Percentiles rank a stretch among this genome's conserved stretches.
These are phyloP conservation scores for Westerdykella aurantiaca DNA, from an alignment of 2,329 filamentous ascomycete species.

Conservation along the genomic window DNA sequence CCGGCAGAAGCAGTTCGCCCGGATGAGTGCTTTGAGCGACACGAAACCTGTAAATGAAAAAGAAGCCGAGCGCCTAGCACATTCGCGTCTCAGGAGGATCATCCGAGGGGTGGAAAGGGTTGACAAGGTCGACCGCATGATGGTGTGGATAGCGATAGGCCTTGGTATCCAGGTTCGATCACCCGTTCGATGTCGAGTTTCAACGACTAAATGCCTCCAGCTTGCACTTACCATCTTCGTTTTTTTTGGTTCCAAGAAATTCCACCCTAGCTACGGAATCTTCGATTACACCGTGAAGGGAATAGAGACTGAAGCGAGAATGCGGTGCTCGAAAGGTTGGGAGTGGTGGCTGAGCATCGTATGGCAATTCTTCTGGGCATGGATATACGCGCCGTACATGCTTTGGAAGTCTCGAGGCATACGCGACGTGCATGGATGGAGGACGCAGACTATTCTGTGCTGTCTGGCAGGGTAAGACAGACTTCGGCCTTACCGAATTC, in stretches of 20 bases:
- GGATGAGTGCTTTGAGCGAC: conserved; percentile 20
- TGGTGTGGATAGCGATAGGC: conserved; percentile 24
- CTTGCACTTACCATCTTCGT: conserved; percentile 24
- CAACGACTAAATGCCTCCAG: conserved; percentile 4
- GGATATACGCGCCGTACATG: conserved; percentile 32
- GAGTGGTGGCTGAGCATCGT: conserved; percentile 35
- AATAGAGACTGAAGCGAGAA: conserved; percentile 17
- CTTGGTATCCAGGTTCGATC: conserved; percentile 21
- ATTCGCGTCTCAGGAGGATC: conserved; percentile 22
- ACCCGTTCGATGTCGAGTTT: neutral
- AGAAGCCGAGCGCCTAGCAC: conserved; percentile 16
- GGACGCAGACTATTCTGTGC: conserved; percentile 30
- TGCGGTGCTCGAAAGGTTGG: conserved; percentile 29
- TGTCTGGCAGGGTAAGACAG: conserved; percentile 28
- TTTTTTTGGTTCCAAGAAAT: conserved; percentile 29
- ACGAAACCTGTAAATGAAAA: conserved; percentile 19
- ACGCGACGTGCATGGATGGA: conserved; percentile 30
- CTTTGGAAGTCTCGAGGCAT: conserved; percentile 31
- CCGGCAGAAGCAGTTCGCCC: conserved; percentile 28
- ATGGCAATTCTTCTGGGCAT: conserved; percentile 35
- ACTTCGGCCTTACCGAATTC: neutral
- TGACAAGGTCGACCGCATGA: conserved; percentile 22
- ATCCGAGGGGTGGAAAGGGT: conserved; percentile 18
- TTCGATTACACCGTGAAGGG: conserved; percentile 25
- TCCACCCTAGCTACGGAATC: conserved; percentile 28